Conservation (phyloP, 306 rosid species). For the Quercus aquifolioides region DNA sequence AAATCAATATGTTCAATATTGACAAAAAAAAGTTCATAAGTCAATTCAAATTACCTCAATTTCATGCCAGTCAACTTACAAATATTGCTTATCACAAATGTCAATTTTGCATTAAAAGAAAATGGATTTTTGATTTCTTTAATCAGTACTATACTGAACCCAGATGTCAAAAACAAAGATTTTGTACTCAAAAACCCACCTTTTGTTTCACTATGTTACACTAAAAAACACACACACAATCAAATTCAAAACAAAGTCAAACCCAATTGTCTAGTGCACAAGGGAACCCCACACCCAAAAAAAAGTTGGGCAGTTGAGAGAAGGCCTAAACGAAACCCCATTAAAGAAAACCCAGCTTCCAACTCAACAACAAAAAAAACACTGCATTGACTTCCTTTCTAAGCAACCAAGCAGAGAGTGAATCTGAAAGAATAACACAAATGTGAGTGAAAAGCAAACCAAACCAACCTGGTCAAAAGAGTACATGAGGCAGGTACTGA, state of each 20-base stretch:
- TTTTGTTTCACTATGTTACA: background rate
- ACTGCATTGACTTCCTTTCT: background rate
- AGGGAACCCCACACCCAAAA: background rate
- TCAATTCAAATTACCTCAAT: background rate
- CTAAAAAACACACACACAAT: background rate
- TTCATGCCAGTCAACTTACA: background rate
- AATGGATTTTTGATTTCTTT: background rate
- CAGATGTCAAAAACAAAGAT: background rate
- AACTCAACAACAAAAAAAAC: background rate
- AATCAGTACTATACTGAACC: background rate
- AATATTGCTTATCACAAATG: background rate
- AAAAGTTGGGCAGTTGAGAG: background rate
- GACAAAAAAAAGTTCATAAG: background rate
- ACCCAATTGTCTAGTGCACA: background rate
- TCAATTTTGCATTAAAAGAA: background rate
- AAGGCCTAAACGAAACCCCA: background rate
- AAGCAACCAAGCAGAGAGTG: background rate
- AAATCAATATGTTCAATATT: background rate
- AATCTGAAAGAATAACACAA: background rate
- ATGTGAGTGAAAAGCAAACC: background rate
- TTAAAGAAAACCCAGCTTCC: background rate
- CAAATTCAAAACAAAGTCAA: background rate
- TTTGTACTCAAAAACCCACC: background rate
- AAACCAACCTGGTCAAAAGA: slow-evolving; percentile 68
- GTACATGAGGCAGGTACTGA: slow-evolving; percentile 75